These are phyloP conservation scores for Lasiosphaeris hirsuta DNA, from an alignment of 495 filamentous ascomycete genomes.

Conservation along the genomic window DNA sequence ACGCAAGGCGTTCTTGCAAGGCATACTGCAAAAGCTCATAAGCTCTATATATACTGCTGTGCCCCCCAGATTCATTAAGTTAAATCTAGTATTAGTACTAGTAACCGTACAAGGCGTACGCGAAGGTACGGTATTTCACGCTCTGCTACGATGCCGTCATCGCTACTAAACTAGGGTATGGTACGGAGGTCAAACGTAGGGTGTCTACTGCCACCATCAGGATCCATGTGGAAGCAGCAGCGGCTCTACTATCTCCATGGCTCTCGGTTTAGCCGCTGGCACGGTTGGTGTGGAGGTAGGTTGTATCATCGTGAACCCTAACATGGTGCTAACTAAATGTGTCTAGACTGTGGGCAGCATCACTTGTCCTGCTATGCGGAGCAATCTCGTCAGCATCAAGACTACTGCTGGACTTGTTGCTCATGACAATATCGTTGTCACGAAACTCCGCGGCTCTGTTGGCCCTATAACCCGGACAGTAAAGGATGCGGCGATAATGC, in stretches of 20 bases:
- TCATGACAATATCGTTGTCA: neutral
- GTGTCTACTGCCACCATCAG: slow-evolving; percentile 1
- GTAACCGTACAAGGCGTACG: no score
- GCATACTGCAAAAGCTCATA: no score
- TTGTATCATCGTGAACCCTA: no score
- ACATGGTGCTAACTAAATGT: neutral
- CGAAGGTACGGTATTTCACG: no score
- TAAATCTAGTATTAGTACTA: no score
- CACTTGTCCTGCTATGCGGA: neutral
- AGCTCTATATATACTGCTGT: no score
- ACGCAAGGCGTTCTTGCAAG: no score
- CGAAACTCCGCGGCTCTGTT: neutral
- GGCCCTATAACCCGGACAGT: neutral
- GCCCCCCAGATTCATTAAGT: no score
- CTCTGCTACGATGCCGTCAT: no score
- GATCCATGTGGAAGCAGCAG: slow-evolving; percentile 6
- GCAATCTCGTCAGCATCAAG: slow-evolving; percentile 2
- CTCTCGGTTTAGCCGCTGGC: neutral
- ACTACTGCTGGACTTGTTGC: neutral
- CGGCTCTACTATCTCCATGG: neutral
- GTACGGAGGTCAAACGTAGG: slow-evolving; percentile 1
- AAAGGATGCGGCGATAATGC: neutral
- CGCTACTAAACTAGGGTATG: no score
- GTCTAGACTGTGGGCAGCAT: neutral
- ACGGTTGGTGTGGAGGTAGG: neutral